Base-by-base conservation (phyloP, 192 early-diverging fungal species). In the Rhizophagus clarus region DNA sequence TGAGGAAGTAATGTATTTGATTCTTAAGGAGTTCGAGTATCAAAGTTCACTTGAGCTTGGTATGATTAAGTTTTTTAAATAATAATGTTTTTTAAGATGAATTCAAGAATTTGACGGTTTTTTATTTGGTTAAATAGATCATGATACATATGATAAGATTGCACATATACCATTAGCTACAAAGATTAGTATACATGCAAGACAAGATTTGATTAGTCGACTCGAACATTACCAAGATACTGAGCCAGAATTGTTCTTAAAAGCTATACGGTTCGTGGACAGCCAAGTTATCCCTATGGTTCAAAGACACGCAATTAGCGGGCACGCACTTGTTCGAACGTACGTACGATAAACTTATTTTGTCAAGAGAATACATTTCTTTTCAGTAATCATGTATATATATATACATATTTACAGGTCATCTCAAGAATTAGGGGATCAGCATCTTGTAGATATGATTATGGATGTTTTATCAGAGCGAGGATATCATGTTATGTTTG, bases 21-120 rank as follows among this genome's bases (percentile, higher is more conserved):
- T 90, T 47, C 76, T 90, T 45, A 90, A 88, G 56, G 89, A 90
- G 62, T 90, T 90, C 47, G 89, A 90, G 42, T 88, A 90, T 61
- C 88, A 89, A 40, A 88, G 87, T 12, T 89, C 88, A 1, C 56
- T 89, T 32, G 88, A 88, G 62, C 77, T 88, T 24, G 68, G 68
- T 70, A 32, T 22, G 68, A n/a, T 42, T 34, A 20, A n/a, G 10
- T 37, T 70, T 37, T 22, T 34, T 40, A 29, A 40, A 37, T n/a
- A 8, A 70, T 70, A 70, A 3, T n/a, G 4, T 40, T 34, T 70
- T 4, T 40, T n/a, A n/a, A n/a, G n/a, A n/a, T 40, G 4, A 14
- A 37, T 24, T 70, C 68, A 31, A 22, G 15, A 70, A 6, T 2
- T 45, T 45, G 17, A 70, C 17, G 29, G 4, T 64, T 28, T 64